A percentile compares a stretch with the other conserved stretches of the same genome.
These are phyloP conservation scores for Xylaria sp. DNA, from an alignment of 2,329 filamentous ascomycete species.

Conservation along the genomic window DNA sequence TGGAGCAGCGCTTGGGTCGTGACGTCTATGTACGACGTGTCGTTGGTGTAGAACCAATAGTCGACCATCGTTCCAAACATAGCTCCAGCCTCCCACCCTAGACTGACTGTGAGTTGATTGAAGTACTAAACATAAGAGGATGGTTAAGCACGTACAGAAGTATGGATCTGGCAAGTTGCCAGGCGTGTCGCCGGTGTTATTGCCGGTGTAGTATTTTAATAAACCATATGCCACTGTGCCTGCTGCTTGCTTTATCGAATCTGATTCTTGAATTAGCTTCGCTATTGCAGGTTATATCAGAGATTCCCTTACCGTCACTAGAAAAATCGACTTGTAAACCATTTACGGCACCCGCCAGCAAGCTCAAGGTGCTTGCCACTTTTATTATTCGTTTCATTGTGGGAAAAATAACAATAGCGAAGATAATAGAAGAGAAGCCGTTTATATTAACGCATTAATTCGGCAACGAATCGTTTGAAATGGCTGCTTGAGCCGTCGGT, in stretches of 20 bases:
- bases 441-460: conserved; percentile 3
- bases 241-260: conserved; percentile 59
- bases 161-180: conserved; percentile 70
- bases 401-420: conserved; percentile 15
- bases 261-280: conserved; percentile 55
- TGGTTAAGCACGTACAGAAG: conserved; percentile 64
- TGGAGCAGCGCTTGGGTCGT: conserved; percentile 69
- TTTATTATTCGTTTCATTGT: conserved; percentile 44
- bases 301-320: conserved; percentile 48
- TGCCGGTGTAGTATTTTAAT: conserved; percentile 57
- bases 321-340: conserved; percentile 51
- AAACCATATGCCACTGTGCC: conserved; percentile 51
- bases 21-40: conserved; percentile 71
- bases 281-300: background rate
- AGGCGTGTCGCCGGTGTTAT: conserved; percentile 67
- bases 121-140: background rate
- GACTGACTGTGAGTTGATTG: conserved; percentile 36
- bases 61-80: conserved; percentile 78
- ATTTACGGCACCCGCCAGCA: conserved; percentile 46
- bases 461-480: background rate
- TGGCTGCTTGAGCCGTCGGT: background rate
- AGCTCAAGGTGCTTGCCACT: conserved; percentile 44
- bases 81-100: conserved; percentile 78
- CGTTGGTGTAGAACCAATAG: conserved; percentile 78
- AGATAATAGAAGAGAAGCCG: conserved; percentile 16